Evolutionary conservation across 148 eudicot species (phyloP).

Genomic region (Cornus suecica): DNA sequence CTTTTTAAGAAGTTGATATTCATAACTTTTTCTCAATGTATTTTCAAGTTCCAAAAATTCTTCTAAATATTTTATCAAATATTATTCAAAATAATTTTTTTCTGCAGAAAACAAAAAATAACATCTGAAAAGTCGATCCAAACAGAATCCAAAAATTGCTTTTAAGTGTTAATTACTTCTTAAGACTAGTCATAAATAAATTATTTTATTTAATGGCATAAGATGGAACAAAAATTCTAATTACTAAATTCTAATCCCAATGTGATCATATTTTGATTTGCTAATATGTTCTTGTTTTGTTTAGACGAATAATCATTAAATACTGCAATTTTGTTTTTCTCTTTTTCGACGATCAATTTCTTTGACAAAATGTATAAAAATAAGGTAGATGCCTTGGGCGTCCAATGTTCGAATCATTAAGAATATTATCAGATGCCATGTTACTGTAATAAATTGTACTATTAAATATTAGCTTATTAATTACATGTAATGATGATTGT

Average conservation of each 20-base stretch:
- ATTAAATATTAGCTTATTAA: not conserved
- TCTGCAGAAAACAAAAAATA: no score
- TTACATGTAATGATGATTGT: not conserved
- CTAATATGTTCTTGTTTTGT: not conserved
- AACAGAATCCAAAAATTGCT: no score
- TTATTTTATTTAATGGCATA: no score
- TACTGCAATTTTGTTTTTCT: not conserved
- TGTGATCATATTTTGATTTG: not conserved
- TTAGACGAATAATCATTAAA: not conserved
- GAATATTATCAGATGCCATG: conserved; percentile 5
- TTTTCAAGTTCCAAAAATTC: no score
- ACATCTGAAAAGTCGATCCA: no score
- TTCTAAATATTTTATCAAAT: no score
- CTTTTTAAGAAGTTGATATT: no score
- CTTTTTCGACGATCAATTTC: not conserved
- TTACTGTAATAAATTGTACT: not conserved
- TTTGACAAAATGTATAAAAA: not conserved
- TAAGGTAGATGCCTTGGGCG: not conserved
- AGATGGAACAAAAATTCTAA: no score
- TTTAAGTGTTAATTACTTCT: no score
- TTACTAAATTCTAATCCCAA: not conserved
- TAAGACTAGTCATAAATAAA: no score
- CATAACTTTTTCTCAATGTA: no score
- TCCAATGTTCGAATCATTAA: conserved; percentile 7
- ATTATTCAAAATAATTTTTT: no score